Base-by-base conservation (phyloP, 352 stramenopile species). In the Pythium apleroticum region DNA sequence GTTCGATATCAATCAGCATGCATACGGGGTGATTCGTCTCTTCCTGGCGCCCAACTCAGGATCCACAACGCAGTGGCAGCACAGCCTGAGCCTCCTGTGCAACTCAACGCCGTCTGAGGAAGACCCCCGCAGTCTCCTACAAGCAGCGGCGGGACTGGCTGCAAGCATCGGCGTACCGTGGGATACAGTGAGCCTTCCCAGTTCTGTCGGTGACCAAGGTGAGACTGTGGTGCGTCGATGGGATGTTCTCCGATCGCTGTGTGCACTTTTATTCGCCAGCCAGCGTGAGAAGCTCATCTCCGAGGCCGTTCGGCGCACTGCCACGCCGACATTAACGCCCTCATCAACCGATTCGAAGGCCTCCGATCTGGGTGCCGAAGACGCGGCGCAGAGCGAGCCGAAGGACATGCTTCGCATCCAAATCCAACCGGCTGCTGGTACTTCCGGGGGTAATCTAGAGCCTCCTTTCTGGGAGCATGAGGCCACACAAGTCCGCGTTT, bases 1-100 rank as follows among this genome's bases (percentile, higher is more conserved):
- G 11, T 46, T 88, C 28, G 58, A 76, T 19, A 41, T 86, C 11
- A 90, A 90, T 33, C 71, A 72, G 8, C 77, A 71, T 50, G 49
- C 82, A 5, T 83, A 74, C 41, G 72, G 63, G 43, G 56, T 76
- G 10, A 46, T 78, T 52, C 81, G 77, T 1, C 33, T 87, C 28
- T 58, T 77, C 4, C 55, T 88, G 3, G 11, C 9, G 12, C 22
- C 31, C 10, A 28, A 35, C 8, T 50, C 10, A 2, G n/a, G 43
- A 7, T n/a, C 45, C 4, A 20, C 69, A 19, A 15, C 19, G 6
- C 28, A 10, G 6, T 65, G 65, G 72, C 56, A 66, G 19, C 33
- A 52, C 15, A 19, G 28, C 17, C 15, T 61, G 28, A 50, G 43
- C 43, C 19, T 50, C 20, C 19, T 24, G 6, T 19, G 15, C 19